Evolutionary conservation across 371 early-diverging fungal genomes (phyloP).

Genomic region (Lichtheimia ramosa): DNA sequence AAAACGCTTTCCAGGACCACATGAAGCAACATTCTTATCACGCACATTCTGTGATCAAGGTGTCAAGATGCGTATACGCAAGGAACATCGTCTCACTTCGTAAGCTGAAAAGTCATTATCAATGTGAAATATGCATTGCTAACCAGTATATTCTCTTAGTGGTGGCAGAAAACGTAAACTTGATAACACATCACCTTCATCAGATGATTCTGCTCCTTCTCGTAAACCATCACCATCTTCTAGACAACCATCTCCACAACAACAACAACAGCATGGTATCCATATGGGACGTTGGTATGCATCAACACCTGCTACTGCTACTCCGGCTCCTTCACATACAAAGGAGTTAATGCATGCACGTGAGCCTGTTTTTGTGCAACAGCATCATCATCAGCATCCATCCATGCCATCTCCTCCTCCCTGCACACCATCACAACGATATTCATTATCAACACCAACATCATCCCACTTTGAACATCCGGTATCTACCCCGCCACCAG

Average conservation of each 20-base stretch:
- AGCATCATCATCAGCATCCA: background rate
- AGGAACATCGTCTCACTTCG: conserved; percentile 35
- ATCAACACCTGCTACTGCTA: too few species aligned
- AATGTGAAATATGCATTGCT: background rate
- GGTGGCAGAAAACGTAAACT: conserved; percentile 17
- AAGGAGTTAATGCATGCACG: too few species aligned
- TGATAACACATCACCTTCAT: background rate
- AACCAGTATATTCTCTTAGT: too few species aligned
- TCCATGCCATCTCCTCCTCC: conserved; percentile 13
- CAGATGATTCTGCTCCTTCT: background rate
- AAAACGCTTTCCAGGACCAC: conserved; percentile 93
- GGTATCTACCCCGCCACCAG: conserved; percentile 4
- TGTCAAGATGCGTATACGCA: conserved; percentile 46
- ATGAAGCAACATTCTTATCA: conserved; percentile 53
- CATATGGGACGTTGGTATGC: too few species aligned
- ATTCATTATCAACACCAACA: too few species aligned
- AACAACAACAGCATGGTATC: too few species aligned
- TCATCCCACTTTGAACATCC: too few species aligned
- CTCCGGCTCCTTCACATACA: too few species aligned
- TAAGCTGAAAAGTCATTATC: conserved; percentile 10
- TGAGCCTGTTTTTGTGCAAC: background rate
- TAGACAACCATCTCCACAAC: too few species aligned
- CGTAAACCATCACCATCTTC: too few species aligned
- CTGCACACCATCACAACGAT: background rate
- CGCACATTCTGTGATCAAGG: conserved; percentile 52